A percentile compares a stretch with the other conserved stretches of the same genome.
These are phyloP conservation scores for Ceratobasidium papillatum DNA, from an alignment of 1,284 basidiomycete species.

Conservation along the genomic window DNA sequence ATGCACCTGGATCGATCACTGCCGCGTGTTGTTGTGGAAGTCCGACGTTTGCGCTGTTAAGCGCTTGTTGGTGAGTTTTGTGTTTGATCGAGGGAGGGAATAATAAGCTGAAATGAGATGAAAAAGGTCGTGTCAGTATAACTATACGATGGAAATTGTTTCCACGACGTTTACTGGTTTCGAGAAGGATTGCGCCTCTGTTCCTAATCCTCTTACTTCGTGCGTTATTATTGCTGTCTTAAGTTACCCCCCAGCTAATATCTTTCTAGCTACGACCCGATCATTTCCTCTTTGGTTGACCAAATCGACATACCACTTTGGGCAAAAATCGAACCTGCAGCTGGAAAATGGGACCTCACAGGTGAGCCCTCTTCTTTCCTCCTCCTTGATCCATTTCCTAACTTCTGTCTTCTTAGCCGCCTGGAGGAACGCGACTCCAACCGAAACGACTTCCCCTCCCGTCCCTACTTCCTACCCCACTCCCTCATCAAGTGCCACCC, in stretches of 20 bases:
- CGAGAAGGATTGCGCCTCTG: conserved; percentile 18
- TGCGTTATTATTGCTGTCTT: background rate
- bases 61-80: conserved; percentile 26
- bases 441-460: background rate
- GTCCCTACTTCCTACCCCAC: conserved; percentile 6
- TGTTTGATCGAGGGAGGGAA: background rate
- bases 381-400: background rate
- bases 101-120: background rate
- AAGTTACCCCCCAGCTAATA: background rate
- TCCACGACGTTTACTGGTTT: conserved; percentile 30
- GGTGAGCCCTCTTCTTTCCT: background rate
- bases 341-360: conserved; percentile 27
- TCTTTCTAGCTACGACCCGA: conserved; percentile 16
- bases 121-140: conserved; percentile 38
- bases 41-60: conserved; percentile 34
- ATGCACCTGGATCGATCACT: background rate
- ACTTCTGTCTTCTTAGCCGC: background rate
- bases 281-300: background rate
- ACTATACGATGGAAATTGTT: conserved; percentile 32
- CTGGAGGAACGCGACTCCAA: conserved; percentile 16
- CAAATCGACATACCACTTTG: conserved; percentile 20
- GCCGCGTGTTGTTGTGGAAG: conserved; percentile 36
- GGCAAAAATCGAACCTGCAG: conserved; percentile 13
- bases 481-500: background rate
- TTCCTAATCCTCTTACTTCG: conserved; percentile 17